Evolutionary conservation across 176 grass and related monocot genomes (phyloP).

Genomic region (Canna indica): DNA sequence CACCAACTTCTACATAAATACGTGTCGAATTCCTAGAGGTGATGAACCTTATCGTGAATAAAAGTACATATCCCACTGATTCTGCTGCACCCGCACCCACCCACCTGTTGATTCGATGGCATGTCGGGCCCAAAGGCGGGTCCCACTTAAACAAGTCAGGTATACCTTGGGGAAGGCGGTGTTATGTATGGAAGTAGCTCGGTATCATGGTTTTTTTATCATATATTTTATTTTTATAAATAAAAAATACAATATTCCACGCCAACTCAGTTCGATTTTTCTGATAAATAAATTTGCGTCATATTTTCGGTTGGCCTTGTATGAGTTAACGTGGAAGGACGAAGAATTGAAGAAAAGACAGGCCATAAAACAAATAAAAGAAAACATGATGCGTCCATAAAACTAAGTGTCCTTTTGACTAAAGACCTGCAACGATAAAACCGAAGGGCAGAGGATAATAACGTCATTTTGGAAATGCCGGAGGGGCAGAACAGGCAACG

Average conservation of each 20-base stretch:
- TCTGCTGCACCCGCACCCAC: background rate
- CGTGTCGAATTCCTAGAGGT: background rate
- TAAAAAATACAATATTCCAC: too few relatives aligned
- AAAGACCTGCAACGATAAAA: background rate
- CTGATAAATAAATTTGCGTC: too few relatives aligned
- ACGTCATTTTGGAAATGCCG: background rate
- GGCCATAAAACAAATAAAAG: background rate
- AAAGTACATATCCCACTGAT: background rate
- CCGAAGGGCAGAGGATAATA: background rate
- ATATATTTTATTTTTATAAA: too few relatives aligned
- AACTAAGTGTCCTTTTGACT: background rate
- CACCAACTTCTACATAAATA: background rate
- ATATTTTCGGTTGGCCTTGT: too few relatives aligned
- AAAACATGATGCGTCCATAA: background rate
- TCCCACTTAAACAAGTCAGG: fast-evolving
- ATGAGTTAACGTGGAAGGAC: too few relatives aligned
- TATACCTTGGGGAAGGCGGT: too few relatives aligned
- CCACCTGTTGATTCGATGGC: background rate
- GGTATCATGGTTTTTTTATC: too few relatives aligned
- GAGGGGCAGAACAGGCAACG: background rate
- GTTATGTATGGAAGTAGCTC: background rate
- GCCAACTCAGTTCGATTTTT: too few relatives aligned
- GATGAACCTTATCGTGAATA: background rate
- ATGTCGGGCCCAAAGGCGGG: background rate
- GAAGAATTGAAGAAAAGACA: too few relatives aligned